phyloP scores from a whole-genome alignment of 768 basidiomycete species.

The Hemileccinum impolitum region DNA sequence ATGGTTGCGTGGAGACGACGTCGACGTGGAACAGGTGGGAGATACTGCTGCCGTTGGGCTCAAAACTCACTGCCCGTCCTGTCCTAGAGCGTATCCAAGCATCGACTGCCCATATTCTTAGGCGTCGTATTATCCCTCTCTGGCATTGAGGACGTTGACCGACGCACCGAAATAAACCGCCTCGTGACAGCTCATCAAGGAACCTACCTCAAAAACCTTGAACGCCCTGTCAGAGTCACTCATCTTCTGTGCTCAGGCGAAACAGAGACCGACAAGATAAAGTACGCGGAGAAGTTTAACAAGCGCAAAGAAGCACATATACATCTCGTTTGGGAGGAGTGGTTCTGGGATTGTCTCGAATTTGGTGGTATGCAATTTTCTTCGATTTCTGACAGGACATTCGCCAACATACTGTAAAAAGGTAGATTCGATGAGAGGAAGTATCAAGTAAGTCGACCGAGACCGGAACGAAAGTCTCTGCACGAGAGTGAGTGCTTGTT shows the following conservation, averaged over 20 bases:
- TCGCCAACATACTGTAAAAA: conserved; percentile 19
- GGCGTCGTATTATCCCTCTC: conserved; percentile 70
- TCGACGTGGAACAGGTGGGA: conserved; percentile 61
- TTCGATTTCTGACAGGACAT: background rate
- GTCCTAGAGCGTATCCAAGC: conserved; percentile 50
- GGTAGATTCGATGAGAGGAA: conserved; percentile 62
- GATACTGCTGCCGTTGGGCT: background rate
- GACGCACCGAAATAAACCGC: conserved; percentile 62
- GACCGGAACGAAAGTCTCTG: conserved; percentile 50
- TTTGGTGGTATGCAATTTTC: conserved; percentile 52
- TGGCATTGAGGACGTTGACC: conserved; percentile 61
- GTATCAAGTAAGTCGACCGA: conserved; percentile 58
- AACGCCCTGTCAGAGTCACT: conserved; percentile 76
- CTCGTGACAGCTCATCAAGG: conserved; percentile 62
- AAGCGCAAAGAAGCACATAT: conserved; percentile 67
- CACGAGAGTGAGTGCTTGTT: conserved; percentile 19
- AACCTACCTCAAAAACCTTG: conserved; percentile 67
- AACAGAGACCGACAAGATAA: conserved; percentile 70
- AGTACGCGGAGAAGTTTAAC: conserved; percentile 74
- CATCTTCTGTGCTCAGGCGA: conserved; percentile 79
- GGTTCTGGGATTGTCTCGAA: conserved; percentile 91
- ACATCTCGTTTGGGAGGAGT: conserved; percentile 88
- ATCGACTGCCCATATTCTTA: conserved; percentile 73
- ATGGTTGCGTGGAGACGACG: conserved; percentile 81
- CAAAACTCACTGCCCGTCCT: background rate